Base-by-base conservation (phyloP, 1,139 yeast species). In the Protomyces inouyei region DNA sequence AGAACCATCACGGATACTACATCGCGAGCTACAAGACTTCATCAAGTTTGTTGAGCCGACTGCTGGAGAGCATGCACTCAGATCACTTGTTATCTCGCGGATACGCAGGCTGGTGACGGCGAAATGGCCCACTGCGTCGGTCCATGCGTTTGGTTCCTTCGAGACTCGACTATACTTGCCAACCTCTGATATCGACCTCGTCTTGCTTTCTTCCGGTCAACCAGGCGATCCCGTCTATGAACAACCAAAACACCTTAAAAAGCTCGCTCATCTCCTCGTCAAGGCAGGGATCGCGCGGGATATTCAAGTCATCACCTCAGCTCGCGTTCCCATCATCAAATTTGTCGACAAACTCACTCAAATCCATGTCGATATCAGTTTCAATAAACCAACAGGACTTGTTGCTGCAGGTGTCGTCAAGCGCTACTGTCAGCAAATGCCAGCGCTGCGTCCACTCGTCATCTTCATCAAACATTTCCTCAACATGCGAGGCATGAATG, bases 131-230 rank as follows among this genome's bases (percentile, higher is more conserved):
- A 89, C 85, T 68, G 86, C 96, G 2, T 87, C 86, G 65, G 83
- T 88, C 9, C 88, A 86, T 70, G 96, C 92, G 16, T 93, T 95
- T 78, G 99, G 99, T 0, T 91, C 98, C 0, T 89, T 85, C 74
- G 98, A 98, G 0, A 92, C 98, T 0, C 97, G 92, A 73, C 77
- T 95, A 68, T 93, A 92, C 72, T 78, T 95, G 28, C 98, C 98
- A 0, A 97, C 97, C 0, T 90, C 97, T 0, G 99, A 95, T 78
- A 91, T 95, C 43, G 99, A 95, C 76, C 86, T 95, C 86, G 98
- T 92, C 53, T 83, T 95, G 35, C 79, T 86, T 8, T 87, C 96
- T 10, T 74, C 79, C 2, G 46, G 52, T 14, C 40, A 25, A 5
- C 35, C 36, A 10, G 87, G 88, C 2, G 82, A 82, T 69, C 28